phyloP scores from a whole-genome alignment of 495 filamentous ascomycete species.

The Penicillium maclennaniae region DNA sequence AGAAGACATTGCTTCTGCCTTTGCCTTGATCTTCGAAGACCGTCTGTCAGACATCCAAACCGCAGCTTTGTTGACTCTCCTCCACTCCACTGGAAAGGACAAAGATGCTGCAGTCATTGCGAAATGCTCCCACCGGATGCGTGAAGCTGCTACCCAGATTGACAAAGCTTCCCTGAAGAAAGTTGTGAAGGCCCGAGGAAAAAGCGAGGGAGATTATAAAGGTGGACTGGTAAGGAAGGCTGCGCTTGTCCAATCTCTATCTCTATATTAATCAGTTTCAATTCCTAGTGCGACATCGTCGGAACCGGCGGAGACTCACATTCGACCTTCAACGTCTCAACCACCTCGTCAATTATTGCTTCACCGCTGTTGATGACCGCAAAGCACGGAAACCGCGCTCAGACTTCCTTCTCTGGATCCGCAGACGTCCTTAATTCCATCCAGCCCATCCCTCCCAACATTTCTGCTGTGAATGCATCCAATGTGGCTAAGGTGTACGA shows the following conservation, averaged over 20 bases:
- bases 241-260: not conserved
- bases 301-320: conserved; percentile 96
- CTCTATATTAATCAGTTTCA: conserved; percentile 1
- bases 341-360: conserved; percentile 87
- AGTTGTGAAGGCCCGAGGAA: conserved; percentile 52
- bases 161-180: conserved; percentile 55
- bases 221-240: conserved; percentile 58
- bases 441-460: conserved; percentile 62
- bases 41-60: conserved; percentile 77
- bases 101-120: conserved; percentile 74
- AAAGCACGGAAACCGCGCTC: conserved; percentile 96
- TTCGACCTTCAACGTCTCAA: conserved; percentile 97
- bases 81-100: conserved; percentile 84
- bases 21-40: conserved; percentile 86
- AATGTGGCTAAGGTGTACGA: conserved; percentile 69
- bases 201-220: conserved; percentile 63
- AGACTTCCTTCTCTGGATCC: conserved; percentile 91
- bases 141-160: conserved; percentile 63
- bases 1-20: conserved; percentile 78
- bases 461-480: conserved; percentile 64
- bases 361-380: conserved; percentile 76
- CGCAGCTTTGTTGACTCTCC: conserved; percentile 75
- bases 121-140: conserved; percentile 66
- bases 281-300: conserved; percentile 82
- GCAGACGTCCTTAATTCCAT: conserved; percentile 83